Evolutionary conservation across 805 yeast species (phyloP), one percentile per base, ranked within the genome.

Genomic region (Candida yuanshanica): DNA sequence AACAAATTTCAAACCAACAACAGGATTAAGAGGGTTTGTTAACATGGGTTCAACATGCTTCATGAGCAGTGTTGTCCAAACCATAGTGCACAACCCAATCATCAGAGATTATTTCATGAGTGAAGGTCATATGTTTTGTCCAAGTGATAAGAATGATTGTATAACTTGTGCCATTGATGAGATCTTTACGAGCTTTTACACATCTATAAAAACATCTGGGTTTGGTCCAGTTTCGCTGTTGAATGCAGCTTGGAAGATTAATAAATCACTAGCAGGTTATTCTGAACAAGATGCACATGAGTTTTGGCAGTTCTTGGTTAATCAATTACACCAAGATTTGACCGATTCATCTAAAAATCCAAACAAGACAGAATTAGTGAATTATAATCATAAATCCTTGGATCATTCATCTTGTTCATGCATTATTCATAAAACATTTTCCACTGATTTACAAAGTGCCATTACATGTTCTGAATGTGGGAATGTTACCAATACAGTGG

Each of bases 211-310:
- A 23, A 71, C 75, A 35, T 72, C 78, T 24, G 89, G 95, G 2
- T 82, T 66, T 64, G 97, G 98, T 0, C 83, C 93, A 47, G 81
- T 93, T 2, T 76, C 83, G 38, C 63, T 93, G 36, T 69, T 93
- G 37, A 72, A 77, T n/a, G 86, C 96, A 11, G 82, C 96, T 1
- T 89, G 96, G 91, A 81, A 81, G 53, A 81, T 82, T 36, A 85
- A 87, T 51, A 77, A 84, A 49, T 75, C 88, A 25, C 73, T 93
- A 44, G 95, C 97, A 0, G 99, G 99, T 2, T 90, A 90, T 51
- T 83, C 93, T 26, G 97, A 93, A 62, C 99, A 93, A 63, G 99
- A 93, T 60, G 98, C 99, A 0, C 99, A 93, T 63, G 99, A 93
- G 62, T 93, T 91, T 62, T 83, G 95, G 83, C 97, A 93, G 58